Base-by-base conservation (phyloP, 148 eudicot species). In the Selenicereus undatus region DNA sequence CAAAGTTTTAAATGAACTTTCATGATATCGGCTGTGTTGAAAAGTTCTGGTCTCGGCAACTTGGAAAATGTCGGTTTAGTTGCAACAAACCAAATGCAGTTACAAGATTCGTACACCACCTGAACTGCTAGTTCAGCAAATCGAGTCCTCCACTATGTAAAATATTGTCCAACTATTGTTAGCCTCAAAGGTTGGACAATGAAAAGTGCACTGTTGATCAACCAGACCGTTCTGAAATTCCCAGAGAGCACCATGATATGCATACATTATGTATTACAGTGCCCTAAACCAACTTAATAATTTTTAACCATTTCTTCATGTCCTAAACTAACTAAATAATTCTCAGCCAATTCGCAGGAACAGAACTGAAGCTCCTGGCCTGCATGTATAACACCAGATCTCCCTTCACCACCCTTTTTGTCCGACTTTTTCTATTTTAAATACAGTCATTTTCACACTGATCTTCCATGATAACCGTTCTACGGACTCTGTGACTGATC, bases 71-170 rank as follows among this genome's bases (percentile, higher is more conserved):
- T 18, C 73, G 76, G 77, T 35, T 74, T 39, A 64, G 70, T 78
- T 58, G 66, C 76, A 70, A 71, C 80, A 77, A 81, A 66, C 56
- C 52, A 68, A 26, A 51, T 42, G 27, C 74, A 78, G 17, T 56
- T 39, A 52, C 8, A 35, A 70, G 71, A 36, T 54, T 16, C 62
- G 64, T 48, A 42, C 73, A 79, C 11, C 26, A 70, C 4, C 74
- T 8, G 50, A 56, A 83, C 39, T 42, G 9, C 71, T 24, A 60
- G 58, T 69, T 54, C 27, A 71, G 24, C 79, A 80, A 27, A 75
- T 17, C 5, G 75, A 79, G 76, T 21, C 52, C 52, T 72, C 21
- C 29, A 77, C 13, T 14, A 50, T 54, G 71, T 20, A 24, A 39
- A 10, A 74, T 66, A 45, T 29, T 60, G 26, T 30, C 71, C 75